Evolutionary conservation across 768 basidiomycete genomes (phyloP).

Genomic region (Boletus rubropictus): DNA sequence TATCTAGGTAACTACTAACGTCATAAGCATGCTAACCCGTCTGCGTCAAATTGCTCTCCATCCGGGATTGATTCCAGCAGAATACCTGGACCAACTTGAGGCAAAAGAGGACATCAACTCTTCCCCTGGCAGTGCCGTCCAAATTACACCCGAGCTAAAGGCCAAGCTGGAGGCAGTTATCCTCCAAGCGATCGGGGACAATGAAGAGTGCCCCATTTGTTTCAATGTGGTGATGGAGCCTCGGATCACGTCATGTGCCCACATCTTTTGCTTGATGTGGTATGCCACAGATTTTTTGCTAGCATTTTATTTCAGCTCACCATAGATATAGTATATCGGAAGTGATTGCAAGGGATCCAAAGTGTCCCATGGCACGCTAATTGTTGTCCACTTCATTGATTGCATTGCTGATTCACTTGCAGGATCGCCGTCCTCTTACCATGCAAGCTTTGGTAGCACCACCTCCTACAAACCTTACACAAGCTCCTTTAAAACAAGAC

Average conservation of each 20-base stretch:
- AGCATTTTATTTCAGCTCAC: background rate
- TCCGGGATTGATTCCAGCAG: conserved; percentile 63
- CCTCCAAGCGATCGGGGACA: conserved; percentile 68
- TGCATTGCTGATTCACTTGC: conserved; percentile 1
- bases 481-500: conserved; percentile 41
- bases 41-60: conserved; percentile 79
- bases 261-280: conserved; percentile 71
- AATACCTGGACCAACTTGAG: conserved; percentile 63
- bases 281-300: conserved; percentile 24
- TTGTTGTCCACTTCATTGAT: background rate
- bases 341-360: conserved; percentile 62
- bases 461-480: conserved; percentile 64
- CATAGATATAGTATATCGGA: conserved; percentile 51
- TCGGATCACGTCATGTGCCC: conserved; percentile 68
- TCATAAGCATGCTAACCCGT: conserved; percentile 79
- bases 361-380: conserved; percentile 68
- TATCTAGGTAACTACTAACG: conserved; percentile 57
- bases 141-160: conserved; percentile 51
- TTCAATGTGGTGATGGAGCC: conserved; percentile 56
- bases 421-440: conserved; percentile 68
- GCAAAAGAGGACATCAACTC: conserved; percentile 24
- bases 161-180: conserved; percentile 52
- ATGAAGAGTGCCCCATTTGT: conserved; percentile 79
- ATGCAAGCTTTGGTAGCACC: conserved; percentile 56
- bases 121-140: conserved; percentile 20